phyloP scores from a whole-genome alignment of 345 rosid genomes.

The Populus alba region DNA sequence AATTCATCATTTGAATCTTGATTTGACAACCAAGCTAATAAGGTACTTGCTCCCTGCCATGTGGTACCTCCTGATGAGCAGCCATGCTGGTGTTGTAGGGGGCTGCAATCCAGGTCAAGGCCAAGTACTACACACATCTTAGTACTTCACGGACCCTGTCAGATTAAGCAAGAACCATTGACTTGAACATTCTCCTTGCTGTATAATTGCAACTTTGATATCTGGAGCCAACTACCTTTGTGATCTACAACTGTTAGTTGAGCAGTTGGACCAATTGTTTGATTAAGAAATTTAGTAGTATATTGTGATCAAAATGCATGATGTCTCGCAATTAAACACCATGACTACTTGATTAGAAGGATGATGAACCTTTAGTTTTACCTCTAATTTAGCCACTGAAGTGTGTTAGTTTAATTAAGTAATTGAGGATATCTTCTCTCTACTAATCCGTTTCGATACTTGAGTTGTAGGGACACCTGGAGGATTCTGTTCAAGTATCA shows the following conservation, averaged over 20 bases:
- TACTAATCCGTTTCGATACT: conserved; percentile 13
- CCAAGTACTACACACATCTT: not conserved
- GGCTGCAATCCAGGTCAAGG: not conserved
- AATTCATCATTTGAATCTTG: not conserved
- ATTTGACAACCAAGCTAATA: not conserved
- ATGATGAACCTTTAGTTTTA: not conserved
- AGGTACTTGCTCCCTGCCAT: not conserved
- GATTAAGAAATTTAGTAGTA: not conserved
- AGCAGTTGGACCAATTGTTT: not conserved
- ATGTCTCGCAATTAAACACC: not conserved
- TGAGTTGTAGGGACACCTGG: conserved; percentile 70
- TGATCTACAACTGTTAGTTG: not conserved
- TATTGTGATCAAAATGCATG: not conserved
- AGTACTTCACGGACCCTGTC: not conserved
- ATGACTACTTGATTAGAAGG: not conserved
- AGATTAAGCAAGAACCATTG: not conserved
- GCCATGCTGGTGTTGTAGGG: not conserved
- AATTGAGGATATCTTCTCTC: not conserved
- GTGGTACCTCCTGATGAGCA: not conserved
- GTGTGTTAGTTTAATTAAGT: not conserved
- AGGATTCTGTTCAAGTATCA: conserved; percentile 54
- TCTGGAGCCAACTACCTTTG: not conserved
- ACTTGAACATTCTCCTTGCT: not conserved
- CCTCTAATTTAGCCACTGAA: not conserved
- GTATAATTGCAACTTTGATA: not conserved